These are phyloP conservation scores for Eutypella sp. DNA, from an alignment of 2,329 filamentous ascomycete genomes.

Conservation along the genomic window DNA sequence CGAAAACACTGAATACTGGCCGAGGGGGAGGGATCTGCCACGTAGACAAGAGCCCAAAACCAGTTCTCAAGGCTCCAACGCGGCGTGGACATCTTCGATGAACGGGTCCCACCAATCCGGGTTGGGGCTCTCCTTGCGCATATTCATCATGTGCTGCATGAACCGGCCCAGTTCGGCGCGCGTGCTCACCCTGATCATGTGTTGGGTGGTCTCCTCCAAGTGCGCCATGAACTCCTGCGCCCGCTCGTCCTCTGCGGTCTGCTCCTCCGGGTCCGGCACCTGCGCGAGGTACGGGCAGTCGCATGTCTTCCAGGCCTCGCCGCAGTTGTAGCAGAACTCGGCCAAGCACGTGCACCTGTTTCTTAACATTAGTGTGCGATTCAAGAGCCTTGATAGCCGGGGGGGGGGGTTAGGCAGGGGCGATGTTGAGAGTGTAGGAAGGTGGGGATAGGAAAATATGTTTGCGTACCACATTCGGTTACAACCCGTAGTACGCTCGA, in stretches of 20 bases:
- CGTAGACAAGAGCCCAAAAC: too few species aligned
- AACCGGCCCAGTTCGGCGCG: neutral
- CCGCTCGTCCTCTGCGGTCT: neutral
- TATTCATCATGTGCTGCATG: neutral
- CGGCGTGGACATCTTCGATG: neutral
- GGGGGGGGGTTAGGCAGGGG: neutral
- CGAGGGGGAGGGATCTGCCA: too few species aligned
- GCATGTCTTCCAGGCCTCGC: neutral
- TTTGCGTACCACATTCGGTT: neutral
- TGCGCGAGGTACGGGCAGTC: neutral
- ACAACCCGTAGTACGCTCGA: neutral
- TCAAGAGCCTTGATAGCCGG: too few species aligned
- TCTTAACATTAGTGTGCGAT: too few species aligned
- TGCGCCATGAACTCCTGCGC: neutral
- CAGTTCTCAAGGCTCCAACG: too few species aligned
- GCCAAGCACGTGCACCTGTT: neutral
- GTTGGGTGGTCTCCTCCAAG: neutral
- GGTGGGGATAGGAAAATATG: neutral
- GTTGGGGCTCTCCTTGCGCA: neutral
- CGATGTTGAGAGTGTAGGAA: neutral
- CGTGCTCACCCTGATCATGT: neutral
- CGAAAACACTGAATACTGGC: too few species aligned
- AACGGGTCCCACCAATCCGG: neutral
- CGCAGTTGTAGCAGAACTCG: neutral
- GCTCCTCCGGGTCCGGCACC: neutral